These are phyloP conservation scores for Solanum tarapatanum DNA, from an alignment of 257 asterid genomes.

Conservation along the genomic window DNA sequence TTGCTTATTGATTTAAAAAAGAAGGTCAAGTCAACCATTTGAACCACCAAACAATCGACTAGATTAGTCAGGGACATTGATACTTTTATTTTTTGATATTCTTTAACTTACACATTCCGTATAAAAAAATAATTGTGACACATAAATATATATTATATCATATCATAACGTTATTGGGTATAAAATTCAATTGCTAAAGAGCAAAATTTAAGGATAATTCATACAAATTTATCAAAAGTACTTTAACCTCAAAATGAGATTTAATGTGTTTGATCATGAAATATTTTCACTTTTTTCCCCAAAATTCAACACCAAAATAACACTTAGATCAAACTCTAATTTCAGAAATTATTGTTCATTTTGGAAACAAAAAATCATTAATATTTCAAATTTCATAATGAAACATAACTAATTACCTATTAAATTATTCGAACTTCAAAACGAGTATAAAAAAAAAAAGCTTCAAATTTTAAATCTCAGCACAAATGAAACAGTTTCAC, in stretches of 20 bases:
- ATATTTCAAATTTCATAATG: too few relatives aligned
- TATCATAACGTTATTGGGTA: too few relatives aligned
- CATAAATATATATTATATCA: too few relatives aligned
- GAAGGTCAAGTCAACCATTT: not conserved
- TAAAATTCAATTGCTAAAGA: not conserved
- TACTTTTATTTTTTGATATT: too few relatives aligned
- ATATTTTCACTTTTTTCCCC: too few relatives aligned
- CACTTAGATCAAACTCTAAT: not conserved
- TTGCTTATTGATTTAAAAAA: not conserved
- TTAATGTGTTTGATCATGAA: too few relatives aligned
- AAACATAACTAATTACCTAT: fast-evolving
- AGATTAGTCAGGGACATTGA: not conserved
- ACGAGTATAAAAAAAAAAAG: not conserved
- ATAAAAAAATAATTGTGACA: too few relatives aligned
- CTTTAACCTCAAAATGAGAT: not conserved
- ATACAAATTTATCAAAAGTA: too few relatives aligned
- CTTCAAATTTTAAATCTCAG: not conserved
- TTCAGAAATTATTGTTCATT: not conserved
- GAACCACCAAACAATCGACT: not conserved
- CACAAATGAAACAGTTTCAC: not conserved
- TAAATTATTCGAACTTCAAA: too few relatives aligned
- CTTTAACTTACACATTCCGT: too few relatives aligned
- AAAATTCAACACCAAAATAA: too few relatives aligned
- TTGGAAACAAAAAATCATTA: too few relatives aligned
- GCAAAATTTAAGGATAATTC: not conserved